Percentiles rank a stretch among this genome's conserved stretches.
phyloP scores from a whole-genome alignment of 768 basidiomycete species.

The Suillus subluteus region DNA sequence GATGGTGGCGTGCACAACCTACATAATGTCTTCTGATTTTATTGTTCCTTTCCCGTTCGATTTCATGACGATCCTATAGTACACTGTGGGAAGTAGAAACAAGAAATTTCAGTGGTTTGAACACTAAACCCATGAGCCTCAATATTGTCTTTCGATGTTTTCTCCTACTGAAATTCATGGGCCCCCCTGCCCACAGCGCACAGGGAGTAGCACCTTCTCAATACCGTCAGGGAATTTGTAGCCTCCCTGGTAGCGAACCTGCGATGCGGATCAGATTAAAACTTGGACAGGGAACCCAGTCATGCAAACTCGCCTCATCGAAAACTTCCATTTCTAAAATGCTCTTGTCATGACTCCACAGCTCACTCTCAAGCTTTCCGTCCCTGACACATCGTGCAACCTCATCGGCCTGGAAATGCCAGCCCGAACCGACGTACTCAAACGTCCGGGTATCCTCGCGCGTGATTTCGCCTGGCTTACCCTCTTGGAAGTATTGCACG shows the following conservation, averaged over 20 bases:
- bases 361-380: conserved; percentile 49
- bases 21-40: neutral
- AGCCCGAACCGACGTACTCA: conserved; percentile 41
- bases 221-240: conserved; percentile 44
- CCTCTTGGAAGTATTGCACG: conserved; percentile 42
- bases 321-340: conserved; percentile 53
- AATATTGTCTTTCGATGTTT: no score
- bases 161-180: no score
- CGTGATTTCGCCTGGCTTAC: conserved; percentile 33
- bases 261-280: conserved; percentile 8
- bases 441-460: conserved; percentile 40
- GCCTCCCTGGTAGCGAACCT: conserved; percentile 42
- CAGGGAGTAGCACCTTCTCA: conserved; percentile 30
- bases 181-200: no score
- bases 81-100: no score
- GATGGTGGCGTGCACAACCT: neutral
- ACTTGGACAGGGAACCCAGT: conserved; percentile 2
- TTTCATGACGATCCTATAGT: conserved; percentile 8
- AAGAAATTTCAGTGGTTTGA: no score
- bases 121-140: no score
- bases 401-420: conserved; percentile 57
- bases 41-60: neutral
- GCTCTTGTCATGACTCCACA: conserved; percentile 52
- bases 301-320: conserved; percentile 42
- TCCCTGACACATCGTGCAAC: conserved; percentile 49